Base-by-base conservation (phyloP, 2,329 filamentous ascomycete species). In the Fusarium sp. region DNA sequence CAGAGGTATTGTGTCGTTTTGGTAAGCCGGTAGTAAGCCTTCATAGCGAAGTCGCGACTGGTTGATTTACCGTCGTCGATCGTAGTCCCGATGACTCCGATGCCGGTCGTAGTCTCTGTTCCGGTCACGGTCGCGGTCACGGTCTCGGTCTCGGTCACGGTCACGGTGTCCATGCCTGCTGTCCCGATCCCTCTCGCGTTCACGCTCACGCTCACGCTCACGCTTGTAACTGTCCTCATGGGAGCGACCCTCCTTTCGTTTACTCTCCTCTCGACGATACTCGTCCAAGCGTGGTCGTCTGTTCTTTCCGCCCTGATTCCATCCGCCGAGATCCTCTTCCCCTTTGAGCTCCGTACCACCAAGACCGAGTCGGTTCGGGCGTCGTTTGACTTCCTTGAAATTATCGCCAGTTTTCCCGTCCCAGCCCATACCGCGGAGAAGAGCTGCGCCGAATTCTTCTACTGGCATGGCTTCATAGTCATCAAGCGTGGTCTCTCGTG, bases 391-490 rank as follows among this genome's bases (percentile, higher is more conserved):
- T 39, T 90, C 86, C 73, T 92, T 92, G 10, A 83, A 80, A 49
- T 84, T 81, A 4, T 86, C 87, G 51, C 85, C 83, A 69, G 86
- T 84, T 60, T 90, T 88, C 81, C 83, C 92, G 85, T 98, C 94
- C 95, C 95, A 98, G 14, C 96, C 96, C 93, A 98, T 98, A 15
- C 95, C 94, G 37, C 95, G 90, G 39, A 99, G 86, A 72, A 98
- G 86, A 1, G 95, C 94, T 23, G 94, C 93, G 12, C 96, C 96
- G 73, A 98, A 99, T 76, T 98, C 94, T 75, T 98, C 95, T 21
- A 98, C 94, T 0, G 96, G 95, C 69, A 97, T 92, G 18, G 92
- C 91, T 65, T 93, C 92, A 82, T 98, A 98, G 77, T 96, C 94
- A 38, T 93, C 93, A 23, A 97, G 84, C 0, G 91, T 93, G 8